phyloP scores from a whole-genome alignment of 768 basidiomycete genomes.

The Clavaria fumosa region DNA sequence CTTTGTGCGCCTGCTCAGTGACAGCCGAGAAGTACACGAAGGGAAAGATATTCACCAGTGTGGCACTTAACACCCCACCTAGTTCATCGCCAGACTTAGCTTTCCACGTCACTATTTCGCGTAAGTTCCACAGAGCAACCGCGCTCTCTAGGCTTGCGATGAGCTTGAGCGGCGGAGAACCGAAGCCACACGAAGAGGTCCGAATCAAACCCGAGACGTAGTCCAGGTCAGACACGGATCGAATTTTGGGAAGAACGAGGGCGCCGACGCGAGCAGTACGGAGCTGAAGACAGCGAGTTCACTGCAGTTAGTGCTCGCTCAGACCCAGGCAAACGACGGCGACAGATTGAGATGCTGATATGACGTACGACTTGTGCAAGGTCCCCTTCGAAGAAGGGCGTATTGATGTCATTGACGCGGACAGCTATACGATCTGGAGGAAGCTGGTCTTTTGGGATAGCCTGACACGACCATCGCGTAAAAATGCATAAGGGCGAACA shows the following conservation, averaged over 20 bases:
- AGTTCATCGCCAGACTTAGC: conserved; percentile 28
- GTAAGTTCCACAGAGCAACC: conserved; percentile 45
- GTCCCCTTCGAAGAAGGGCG: conserved; percentile 53
- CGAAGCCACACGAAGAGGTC: conserved; percentile 8
- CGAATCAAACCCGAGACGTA: conserved; percentile 37
- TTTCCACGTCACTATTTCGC: conserved; percentile 57
- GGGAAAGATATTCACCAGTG: conserved; percentile 40
- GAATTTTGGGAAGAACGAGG: conserved; percentile 77
- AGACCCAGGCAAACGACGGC: too few relatives aligned
- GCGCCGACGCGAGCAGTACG: conserved; percentile 34
- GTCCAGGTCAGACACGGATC: conserved; percentile 51
- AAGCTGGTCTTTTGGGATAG: too few relatives aligned
- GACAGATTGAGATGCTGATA: conserved; percentile 1
- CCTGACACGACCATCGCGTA: too few relatives aligned
- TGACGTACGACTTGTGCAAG: conserved; percentile 38
- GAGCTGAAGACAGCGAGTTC: conserved; percentile 25
- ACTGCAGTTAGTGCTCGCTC: too few relatives aligned
- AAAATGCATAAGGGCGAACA: too few relatives aligned
- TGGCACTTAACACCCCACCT: conserved; percentile 43
- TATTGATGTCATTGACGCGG: conserved; percentile 51
- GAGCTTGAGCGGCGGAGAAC: conserved; percentile 30
- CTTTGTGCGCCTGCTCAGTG: conserved; percentile 23
- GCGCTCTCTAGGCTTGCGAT: conserved; percentile 84
- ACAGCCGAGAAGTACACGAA: neutral
- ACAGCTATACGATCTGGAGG: too few relatives aligned